Evolutionary conservation across 2,329 filamentous ascomycete genomes (phyloP), one percentile per base, ranked within the genome.

Genomic region (Fusarium luffae): DNA sequence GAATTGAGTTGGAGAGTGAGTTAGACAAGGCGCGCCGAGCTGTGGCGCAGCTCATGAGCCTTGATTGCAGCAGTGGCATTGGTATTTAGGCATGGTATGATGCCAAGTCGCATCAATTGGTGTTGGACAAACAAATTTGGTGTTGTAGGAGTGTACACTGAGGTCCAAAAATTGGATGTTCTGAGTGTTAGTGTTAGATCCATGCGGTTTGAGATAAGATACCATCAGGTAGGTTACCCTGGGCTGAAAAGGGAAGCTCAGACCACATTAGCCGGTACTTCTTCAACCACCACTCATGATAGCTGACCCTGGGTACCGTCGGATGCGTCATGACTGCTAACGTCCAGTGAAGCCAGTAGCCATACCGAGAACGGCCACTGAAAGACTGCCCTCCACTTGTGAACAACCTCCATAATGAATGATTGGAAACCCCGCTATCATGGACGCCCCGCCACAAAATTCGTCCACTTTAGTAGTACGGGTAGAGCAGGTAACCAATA

Each of bases 31-130:
- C 52, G 40, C 60, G 56, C 60, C 69, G 69, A 58, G 68, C 63
- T 58, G 70, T 70, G n/a, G 49, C 59, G 51, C 71, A 72, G 70
- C 67, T 75, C 28, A 74, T 47, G 46, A 74, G 68, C 72, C 72
- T 78, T 73, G 69, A 67, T 54, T 75, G 73, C 32, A 78, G 73
- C 60, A 76, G 43, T 52, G 73, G 72, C 77, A 79, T 79, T 64
- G 69, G 46, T 59, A 41, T 46, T 52, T 42, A 59, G 52, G 71
- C 77, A 78, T 78, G 58, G 55, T 74, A 78, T 77, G 65, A 67
- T 72, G 66, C 64, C 54, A 30, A 32, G 51, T 42, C 48, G 66
- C 52, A 70, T 65, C 66, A 57, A 68, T 51, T 47, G 62, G 34
- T 25, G 32, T 51, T 25, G 14, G 7, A 37, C 13, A 28, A 41